phyloP scores from a whole-genome alignment of 2,329 filamentous ascomycete genomes.

The Aspergillus pseudonomiae region DNA sequence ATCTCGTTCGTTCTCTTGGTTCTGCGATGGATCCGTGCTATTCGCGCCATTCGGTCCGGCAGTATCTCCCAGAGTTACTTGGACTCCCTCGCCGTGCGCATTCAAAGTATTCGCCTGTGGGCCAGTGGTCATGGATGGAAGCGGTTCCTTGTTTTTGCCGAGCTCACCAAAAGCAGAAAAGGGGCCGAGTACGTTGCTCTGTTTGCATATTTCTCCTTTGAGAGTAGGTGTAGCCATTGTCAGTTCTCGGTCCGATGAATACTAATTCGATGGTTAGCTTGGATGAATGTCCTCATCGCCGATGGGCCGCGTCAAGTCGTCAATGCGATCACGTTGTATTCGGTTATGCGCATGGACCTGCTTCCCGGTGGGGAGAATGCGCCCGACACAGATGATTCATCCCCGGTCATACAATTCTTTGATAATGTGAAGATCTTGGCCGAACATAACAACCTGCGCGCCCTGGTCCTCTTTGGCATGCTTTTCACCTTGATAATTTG shows the following conservation, averaged over 20 bases:
- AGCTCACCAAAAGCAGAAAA: conserved; percentile 88
- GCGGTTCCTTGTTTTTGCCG: conserved; percentile 88
- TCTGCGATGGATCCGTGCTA: conserved; percentile 78
- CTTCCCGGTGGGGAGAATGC: conserved; percentile 62
- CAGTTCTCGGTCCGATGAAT: neutral
- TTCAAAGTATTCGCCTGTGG: conserved; percentile 79
- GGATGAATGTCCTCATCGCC: conserved; percentile 85
- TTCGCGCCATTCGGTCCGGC: conserved; percentile 78
- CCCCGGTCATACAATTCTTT: conserved; percentile 74
- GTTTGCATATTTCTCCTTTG: conserved; percentile 84
- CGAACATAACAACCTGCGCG: conserved; percentile 73
- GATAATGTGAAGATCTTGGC: conserved; percentile 76
- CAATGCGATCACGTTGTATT: conserved; percentile 86
- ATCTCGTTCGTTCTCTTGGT: conserved; percentile 80
- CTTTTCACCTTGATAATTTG: conserved; percentile 88
- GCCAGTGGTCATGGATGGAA: conserved; percentile 75
- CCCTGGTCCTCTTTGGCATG: conserved; percentile 85
- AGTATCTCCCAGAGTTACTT: conserved; percentile 91
- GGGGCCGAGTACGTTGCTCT: conserved; percentile 87
- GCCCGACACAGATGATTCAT: conserved; percentile 60
- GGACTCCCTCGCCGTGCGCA: conserved; percentile 79
- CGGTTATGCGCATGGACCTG: conserved; percentile 76
- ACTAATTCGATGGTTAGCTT: conserved; percentile 58
- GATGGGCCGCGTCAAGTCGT: conserved; percentile 90
- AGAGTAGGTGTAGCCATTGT: conserved; percentile 46